phyloP scores from a whole-genome alignment of 2,329 filamentous ascomycete species.

The Tolypocladium ophioglossoides region DNA sequence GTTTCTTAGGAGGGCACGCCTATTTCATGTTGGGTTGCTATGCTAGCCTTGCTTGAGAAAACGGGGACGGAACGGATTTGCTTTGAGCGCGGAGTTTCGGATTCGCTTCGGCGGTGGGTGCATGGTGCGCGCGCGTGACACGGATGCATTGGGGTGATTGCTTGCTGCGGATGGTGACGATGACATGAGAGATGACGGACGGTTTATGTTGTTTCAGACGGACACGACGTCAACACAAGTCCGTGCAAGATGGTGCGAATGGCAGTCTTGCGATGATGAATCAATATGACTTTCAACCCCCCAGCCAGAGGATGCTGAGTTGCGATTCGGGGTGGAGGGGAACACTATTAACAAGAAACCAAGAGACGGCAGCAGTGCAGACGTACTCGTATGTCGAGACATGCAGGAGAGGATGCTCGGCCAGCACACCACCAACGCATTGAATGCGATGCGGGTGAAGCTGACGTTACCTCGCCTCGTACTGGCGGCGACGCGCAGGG shows the following conservation, averaged over 20 bases:
- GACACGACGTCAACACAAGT: not conserved
- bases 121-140: slow-evolving; percentile 3
- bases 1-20: not conserved
- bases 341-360: no score
- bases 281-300: not conserved
- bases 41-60: not conserved
- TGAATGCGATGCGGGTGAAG: no score
- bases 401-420: no score
- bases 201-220: not conserved
- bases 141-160: not conserved
- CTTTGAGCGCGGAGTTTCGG: slow-evolving; percentile 14
- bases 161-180: not conserved
- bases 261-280: not conserved
- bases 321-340: no score
- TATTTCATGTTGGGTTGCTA: not conserved
- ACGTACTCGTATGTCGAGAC: not conserved
- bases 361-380: not conserved
- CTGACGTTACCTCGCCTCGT: not conserved
- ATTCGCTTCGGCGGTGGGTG: slow-evolving; percentile 2
- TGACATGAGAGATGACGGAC: not conserved
- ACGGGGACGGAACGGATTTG: slow-evolving; percentile 6
- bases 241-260: not conserved
- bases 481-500: no score
- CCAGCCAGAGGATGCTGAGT: no score
- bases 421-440: no score